Percentiles rank a stretch among this genome's conserved stretches.
Conservation (phyloP, 208 protist species). For the Wallacemonas sp. region DNA sequence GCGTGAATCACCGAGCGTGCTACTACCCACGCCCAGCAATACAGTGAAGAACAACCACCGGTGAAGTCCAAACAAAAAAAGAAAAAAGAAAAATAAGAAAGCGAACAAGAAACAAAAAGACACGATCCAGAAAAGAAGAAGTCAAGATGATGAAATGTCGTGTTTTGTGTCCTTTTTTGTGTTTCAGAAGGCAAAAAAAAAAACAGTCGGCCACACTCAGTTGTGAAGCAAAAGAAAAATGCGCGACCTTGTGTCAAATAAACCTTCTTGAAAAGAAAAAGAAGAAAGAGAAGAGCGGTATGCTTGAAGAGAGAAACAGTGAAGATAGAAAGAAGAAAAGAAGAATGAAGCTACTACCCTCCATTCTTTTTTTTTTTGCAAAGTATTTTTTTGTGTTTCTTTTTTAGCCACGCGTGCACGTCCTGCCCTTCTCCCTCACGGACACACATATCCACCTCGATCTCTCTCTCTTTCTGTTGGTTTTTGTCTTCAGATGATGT, state of each 20-base stretch:
- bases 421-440: neutral
- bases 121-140: neutral
- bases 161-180: neutral
- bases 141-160: neutral
- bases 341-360: neutral
- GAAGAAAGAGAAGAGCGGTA: neutral
- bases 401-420: neutral
- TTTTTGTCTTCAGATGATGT: too few species aligned
- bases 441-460: neutral
- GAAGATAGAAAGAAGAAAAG: neutral
- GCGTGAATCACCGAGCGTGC: too few species aligned
- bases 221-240: neutral
- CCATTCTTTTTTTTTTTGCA: neutral
- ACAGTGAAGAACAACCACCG: too few species aligned
- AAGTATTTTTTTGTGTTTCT: neutral
- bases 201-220: too few species aligned
- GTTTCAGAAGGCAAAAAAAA: neutral
- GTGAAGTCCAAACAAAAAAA: conserved; percentile 1
- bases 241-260: too few species aligned
- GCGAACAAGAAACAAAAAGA: too few species aligned
- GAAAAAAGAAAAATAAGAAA: neutral
- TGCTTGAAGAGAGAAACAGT: neutral
- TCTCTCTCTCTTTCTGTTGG: too few species aligned
- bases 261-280: too few species aligned
- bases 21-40: too few species aligned